Evolutionary conservation across 2,329 filamentous ascomycete genomes (phyloP).

Genomic region (Hymenoscyphus albidus): DNA sequence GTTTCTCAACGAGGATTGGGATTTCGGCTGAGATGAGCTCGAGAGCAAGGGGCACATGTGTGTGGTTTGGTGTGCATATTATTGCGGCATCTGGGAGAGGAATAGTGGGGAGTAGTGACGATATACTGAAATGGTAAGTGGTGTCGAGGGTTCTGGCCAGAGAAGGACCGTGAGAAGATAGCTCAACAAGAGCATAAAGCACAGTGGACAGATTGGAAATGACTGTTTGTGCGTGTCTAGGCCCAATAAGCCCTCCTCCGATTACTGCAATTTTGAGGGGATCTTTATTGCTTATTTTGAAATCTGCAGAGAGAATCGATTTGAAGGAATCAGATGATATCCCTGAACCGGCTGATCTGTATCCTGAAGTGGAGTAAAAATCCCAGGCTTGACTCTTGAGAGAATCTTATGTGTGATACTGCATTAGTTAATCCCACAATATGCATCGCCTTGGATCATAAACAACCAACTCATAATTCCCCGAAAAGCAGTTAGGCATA

Average conservation of each 20-base stretch:
- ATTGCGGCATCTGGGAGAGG: slow-evolving; percentile 50
- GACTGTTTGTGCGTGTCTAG: slow-evolving; percentile 46
- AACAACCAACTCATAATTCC: no score
- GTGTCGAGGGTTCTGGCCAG: slow-evolving; percentile 39
- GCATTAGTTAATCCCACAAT: no score
- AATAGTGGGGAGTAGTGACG: slow-evolving; percentile 40
- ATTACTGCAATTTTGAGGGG: slow-evolving; percentile 42
- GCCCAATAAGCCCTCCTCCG: slow-evolving; percentile 47
- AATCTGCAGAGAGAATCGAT: background rate
- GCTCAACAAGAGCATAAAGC: slow-evolving; percentile 46
- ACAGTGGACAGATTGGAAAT: slow-evolving; percentile 37
- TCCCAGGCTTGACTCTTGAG: no score
- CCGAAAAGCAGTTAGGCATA: no score
- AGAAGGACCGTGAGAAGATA: slow-evolving; percentile 37
- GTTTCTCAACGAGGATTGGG: slow-evolving; percentile 57
- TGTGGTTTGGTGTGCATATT: slow-evolving; percentile 57
- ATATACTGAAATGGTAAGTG: slow-evolving; percentile 40
- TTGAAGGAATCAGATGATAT: no score
- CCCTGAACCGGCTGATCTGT: background rate
- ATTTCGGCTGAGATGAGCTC: slow-evolving; percentile 45
- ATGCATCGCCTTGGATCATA: no score
- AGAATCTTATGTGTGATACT: no score
- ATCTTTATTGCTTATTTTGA: slow-evolving; percentile 4
- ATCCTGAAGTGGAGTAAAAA: background rate
- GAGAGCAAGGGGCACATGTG: slow-evolving; percentile 49